phyloP scores from a whole-genome alignment of 2,329 filamentous ascomycete genomes.

The Lizonia empirigonia region DNA sequence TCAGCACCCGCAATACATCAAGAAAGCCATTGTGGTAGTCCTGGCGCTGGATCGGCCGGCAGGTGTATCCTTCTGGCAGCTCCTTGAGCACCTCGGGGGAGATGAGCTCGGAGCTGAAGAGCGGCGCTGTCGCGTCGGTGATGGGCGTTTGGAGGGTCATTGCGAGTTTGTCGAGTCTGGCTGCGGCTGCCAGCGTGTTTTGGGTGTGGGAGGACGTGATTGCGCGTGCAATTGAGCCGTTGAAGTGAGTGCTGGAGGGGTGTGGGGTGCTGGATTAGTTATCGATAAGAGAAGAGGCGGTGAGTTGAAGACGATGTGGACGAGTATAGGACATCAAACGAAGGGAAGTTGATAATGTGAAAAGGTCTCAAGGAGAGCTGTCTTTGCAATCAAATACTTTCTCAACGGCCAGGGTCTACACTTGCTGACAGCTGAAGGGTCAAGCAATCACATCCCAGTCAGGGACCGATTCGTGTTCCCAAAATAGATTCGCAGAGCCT shows the following conservation, averaged over 20 bases:
- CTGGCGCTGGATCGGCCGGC: constrained; percentile 76
- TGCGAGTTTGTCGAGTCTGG: constrained; percentile 8
- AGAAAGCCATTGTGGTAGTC: constrained; percentile 87
- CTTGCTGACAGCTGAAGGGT: constrained; percentile 4
- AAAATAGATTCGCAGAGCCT: too few relatives aligned
- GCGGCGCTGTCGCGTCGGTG: constrained; percentile 54
- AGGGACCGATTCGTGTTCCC: constrained; percentile 11
- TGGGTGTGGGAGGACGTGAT: neutral
- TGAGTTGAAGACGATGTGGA: constrained; percentile 14
- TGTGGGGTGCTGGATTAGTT: constrained; percentile 15
- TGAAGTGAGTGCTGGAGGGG: constrained; percentile 4
- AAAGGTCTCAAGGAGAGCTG: too few relatives aligned
- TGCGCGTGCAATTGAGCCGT: constrained; percentile 2
- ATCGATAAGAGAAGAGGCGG: constrained; percentile 34
- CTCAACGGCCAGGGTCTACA: neutral
- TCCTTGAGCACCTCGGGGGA: constrained; percentile 72
- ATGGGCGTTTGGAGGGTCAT: constrained; percentile 19
- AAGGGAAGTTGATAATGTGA: too few relatives aligned
- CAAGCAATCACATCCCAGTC: constrained; percentile 2
- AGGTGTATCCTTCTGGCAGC: constrained; percentile 80
- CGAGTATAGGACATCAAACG: neutral
- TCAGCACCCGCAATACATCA: constrained; percentile 87
- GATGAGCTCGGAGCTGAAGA: constrained; percentile 80
- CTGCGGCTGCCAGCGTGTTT: constrained; percentile 5
- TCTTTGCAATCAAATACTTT: neutral